Conservation (phyloP, 2,329 filamentous ascomycete species). For the Colletotrichum musae region DNA sequence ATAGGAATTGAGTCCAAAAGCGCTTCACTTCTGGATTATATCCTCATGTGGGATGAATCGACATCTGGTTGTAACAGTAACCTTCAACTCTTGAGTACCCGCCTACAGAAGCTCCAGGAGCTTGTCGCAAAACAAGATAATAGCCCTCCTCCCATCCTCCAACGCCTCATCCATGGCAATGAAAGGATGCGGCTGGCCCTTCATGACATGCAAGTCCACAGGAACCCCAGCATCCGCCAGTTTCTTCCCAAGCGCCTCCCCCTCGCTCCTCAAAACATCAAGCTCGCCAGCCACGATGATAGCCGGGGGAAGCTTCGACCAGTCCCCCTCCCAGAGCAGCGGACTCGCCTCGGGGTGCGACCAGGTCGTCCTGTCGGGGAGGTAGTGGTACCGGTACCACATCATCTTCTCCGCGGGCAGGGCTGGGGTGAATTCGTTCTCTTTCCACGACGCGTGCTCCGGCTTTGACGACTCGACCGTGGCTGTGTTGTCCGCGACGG, state of each 20-base stretch:
- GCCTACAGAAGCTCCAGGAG: conserved; percentile 13
- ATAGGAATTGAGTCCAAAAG: too few species aligned
- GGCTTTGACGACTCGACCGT: conserved; percentile 57
- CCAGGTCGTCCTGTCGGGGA: conserved; percentile 63
- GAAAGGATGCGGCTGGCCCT: conserved; percentile 71
- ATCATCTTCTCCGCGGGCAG: conserved; percentile 71
- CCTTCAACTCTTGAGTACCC: not conserved
- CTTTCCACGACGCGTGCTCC: conserved; percentile 61
- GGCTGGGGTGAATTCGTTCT: conserved; percentile 65
- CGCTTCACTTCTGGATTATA: too few species aligned
- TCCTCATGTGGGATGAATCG: not conserved
- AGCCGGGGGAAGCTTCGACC: conserved; percentile 64
- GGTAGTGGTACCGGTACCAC: conserved; percentile 72
- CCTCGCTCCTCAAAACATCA: conserved; percentile 70
- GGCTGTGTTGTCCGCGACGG: conserved; percentile 72
- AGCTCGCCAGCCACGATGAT: conserved; percentile 68
- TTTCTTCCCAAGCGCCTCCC: conserved; percentile 64
- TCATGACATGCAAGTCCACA: conserved; percentile 65
- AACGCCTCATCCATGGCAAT: conserved; percentile 70
- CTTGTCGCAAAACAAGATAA: conserved; percentile 58
- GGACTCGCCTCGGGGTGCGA: conserved; percentile 67
- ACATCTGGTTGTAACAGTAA: not conserved
- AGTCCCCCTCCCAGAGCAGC: conserved; percentile 65
- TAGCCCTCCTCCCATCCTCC: conserved; percentile 65
- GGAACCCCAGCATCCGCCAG: conserved; percentile 60